Evolutionary conservation across 1,284 basidiomycete genomes (phyloP).

Genomic region (Melampsora americana): DNA sequence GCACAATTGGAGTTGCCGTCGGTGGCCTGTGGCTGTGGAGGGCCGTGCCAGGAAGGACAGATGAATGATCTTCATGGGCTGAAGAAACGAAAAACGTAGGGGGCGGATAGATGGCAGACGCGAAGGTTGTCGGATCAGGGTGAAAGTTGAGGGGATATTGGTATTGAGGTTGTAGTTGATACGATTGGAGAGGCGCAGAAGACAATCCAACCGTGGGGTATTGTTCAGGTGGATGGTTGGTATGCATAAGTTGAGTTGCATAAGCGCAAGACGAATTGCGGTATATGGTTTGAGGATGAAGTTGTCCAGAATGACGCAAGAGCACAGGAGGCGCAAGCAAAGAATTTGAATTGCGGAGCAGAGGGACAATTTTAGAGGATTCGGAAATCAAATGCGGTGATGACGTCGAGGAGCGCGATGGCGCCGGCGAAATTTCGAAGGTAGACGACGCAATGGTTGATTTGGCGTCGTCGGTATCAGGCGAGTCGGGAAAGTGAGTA

Average conservation of each 20-base stretch:
- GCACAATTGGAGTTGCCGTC: too few species aligned
- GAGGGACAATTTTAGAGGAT: neutral
- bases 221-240: neutral
- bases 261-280: too few species aligned
- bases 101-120: neutral
- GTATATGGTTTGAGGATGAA: too few species aligned
- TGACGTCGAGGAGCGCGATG: conserved; percentile 12
- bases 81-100: neutral
- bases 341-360: neutral
- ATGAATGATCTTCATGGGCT: neutral
- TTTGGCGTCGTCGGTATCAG: conserved; percentile 24
- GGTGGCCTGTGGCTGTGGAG: too few species aligned
- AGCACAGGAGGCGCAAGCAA: too few species aligned
- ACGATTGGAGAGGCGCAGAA: neutral
- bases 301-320: too few species aligned
- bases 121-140: neutral
- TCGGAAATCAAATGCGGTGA: conserved; percentile 7
- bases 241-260: neutral
- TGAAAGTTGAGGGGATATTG: neutral
- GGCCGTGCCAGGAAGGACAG: too few species aligned
- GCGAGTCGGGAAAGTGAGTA: neutral
- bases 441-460: conserved; percentile 28
- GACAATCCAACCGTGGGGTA: neutral
- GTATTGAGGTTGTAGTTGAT: neutral
- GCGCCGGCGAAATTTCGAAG: conserved; percentile 8